Evolutionary conservation across 2,329 filamentous ascomycete genomes (phyloP), one percentile per base, ranked within the genome.

Genomic region (Fusarium incarnatum): DNA sequence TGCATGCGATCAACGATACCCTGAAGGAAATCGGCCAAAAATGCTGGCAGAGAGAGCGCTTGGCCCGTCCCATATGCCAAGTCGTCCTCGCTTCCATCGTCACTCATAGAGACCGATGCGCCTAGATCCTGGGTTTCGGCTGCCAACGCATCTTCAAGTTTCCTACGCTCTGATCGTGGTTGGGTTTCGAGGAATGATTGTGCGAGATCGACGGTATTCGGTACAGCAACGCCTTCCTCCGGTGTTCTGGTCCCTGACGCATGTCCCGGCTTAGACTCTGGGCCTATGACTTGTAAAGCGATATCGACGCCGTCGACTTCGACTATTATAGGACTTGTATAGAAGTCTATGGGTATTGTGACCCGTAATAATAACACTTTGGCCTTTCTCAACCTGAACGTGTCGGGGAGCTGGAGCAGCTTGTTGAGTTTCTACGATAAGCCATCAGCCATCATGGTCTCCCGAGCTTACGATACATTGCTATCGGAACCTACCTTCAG

Each of bases 301-400:
- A 97, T 86, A 70, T 94, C 88, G 65, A 98, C 88, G 22, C 94
- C 94, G 73, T 95, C 89, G 23, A 95, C 86, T 76, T 97, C 92
- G 74, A 95, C 88, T 30, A 88, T 84, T 77, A 98, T 97, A 28
- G 93, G 91, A 72, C 91, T 94, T 56, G 89, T 91, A 79, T 94
- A 94, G 71, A 98, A 91, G 79, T 98, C 93, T 77, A 96, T 91
- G 15, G 95, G 94, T 53, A 98, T 87, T 10, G 92, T 97, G 56
- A 98, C 83, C 75, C 92, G 91, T 25, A 98, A 87, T 9, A 92
- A 84, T 5, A 92, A 83, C 55, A 97, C 89, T 70, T 89, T 90
- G 60, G 95, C 94, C 77, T 89, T 91, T 55, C 88, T 87, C 15
- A 98, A 83, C 65, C 88, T 85, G 76, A 96, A 88, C 8, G 88